Evolutionary conservation across 352 stramenopile species (phyloP).

Genomic region (Pythium aristosporum): DNA sequence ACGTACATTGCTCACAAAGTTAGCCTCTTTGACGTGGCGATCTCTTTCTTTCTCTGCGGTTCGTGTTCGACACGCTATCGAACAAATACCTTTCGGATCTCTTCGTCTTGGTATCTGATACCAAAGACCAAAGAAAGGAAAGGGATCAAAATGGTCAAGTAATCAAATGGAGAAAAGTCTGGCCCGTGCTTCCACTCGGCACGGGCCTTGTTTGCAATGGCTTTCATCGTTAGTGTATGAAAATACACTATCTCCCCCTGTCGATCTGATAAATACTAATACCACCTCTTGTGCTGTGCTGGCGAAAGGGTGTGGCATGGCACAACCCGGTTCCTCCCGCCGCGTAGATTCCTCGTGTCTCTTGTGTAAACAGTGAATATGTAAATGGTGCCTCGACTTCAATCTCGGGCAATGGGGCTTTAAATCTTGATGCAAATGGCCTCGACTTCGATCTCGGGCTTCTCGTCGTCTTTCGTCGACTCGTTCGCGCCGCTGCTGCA

Average conservation of each 20-base stretch:
- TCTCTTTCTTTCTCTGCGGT: not conserved
- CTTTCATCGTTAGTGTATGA: too few relatives aligned
- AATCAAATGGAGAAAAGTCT: not conserved
- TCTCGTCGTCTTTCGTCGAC: conserved; percentile 45
- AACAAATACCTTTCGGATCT: conserved; percentile 13
- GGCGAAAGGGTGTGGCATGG: conserved; percentile 13
- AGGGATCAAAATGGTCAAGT: too few relatives aligned
- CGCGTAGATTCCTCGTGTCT: conserved; percentile 13
- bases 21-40: not conserved
- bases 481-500: conserved; percentile 36
- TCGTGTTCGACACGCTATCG: not conserved
- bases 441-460: conserved; percentile 61
- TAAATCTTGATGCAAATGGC: conserved; percentile 66
- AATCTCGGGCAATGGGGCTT: not conserved
- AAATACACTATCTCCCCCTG: too few relatives aligned
- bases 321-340: conserved; percentile 11
- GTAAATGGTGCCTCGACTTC: not conserved
- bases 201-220: too few relatives aligned
- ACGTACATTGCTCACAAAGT: not conserved
- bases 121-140: not conserved
- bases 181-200: too few relatives aligned
- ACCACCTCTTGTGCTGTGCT: not conserved
- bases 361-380: too few relatives aligned
- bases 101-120: conserved; percentile 21
- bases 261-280: conserved; percentile 22